phyloP scores from a whole-genome alignment of 257 asterid genomes.

The Solanum chilense region DNA sequence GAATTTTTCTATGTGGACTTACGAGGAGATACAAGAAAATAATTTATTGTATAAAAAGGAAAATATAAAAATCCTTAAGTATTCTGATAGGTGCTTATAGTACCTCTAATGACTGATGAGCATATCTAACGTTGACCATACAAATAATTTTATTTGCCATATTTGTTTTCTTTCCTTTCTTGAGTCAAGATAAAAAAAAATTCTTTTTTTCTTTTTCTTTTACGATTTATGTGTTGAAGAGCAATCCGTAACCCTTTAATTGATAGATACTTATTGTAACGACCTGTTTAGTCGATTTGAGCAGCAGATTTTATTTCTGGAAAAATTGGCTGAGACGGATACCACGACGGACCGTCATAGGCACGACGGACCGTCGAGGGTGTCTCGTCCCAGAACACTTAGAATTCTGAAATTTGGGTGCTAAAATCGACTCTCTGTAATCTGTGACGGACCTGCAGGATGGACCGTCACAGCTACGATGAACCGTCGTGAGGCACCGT shows the following conservation, averaged over 20 bases:
- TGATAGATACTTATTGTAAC: neutral
- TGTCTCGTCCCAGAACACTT: too few relatives aligned
- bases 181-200: neutral
- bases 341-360: too few relatives aligned
- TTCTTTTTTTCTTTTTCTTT: neutral
- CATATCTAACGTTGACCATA: neutral
- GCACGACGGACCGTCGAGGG: too few relatives aligned
- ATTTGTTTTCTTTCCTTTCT: neutral
- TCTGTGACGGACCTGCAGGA: too few relatives aligned
- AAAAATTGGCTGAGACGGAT: too few relatives aligned
- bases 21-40: neutral
- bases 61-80: neutral
- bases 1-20: neutral
- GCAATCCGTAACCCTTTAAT: neutral
- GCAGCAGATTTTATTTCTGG: too few relatives aligned
- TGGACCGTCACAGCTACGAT: too few relatives aligned
- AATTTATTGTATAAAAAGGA: neutral
- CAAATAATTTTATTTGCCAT: neutral
- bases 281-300: too few relatives aligned
- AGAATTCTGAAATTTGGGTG: too few relatives aligned
- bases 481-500: too few relatives aligned
- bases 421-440: too few relatives aligned
- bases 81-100: neutral
- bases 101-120: neutral
- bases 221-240: neutral